These are phyloP conservation scores for Trifolium fragiferum DNA, from an alignment of 306 rosid species.

Conservation along the genomic window DNA sequence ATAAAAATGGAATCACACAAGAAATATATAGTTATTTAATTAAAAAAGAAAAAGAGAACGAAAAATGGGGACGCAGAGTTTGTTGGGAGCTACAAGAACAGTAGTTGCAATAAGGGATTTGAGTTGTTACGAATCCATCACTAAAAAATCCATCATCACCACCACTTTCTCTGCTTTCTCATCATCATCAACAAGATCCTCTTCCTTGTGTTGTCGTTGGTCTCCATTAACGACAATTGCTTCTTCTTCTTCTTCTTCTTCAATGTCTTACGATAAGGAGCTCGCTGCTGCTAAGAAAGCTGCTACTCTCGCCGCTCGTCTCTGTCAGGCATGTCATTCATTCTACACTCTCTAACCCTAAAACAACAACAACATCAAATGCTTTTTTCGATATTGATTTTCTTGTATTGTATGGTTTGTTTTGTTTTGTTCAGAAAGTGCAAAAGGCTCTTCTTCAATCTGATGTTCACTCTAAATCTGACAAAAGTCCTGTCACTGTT, in stretches of 20 bases:
- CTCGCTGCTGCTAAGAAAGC: constrained; percentile 92
- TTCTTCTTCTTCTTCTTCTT: constrained; percentile 49
- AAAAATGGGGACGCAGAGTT: constrained; percentile 9
- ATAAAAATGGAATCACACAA: too few species aligned
- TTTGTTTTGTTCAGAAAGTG: constrained; percentile 69
- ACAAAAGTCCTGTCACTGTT: constrained; percentile 92
- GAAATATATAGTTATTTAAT: neutral
- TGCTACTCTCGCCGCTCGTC: constrained; percentile 81
- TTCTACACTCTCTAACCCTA: constrained; percentile 2
- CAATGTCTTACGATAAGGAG: constrained; percentile 88
- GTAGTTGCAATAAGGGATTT: neutral
- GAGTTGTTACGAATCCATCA: constrained; percentile 36
- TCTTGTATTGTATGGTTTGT: neutral
- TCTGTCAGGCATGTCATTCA: constrained; percentile 72
- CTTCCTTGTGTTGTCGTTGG: constrained; percentile 17
- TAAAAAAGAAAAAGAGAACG: neutral
- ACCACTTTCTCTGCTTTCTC: neutral
- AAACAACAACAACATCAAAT: neutral
- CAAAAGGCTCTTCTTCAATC: constrained; percentile 85
- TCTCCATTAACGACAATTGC: constrained; percentile 28
- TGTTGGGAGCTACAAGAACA: neutral
- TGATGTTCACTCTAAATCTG: constrained; percentile 90
- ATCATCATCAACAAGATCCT: constrained; percentile 4
- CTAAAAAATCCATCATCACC: neutral
- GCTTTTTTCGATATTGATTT: constrained; percentile 29